These are phyloP conservation scores for Mycosphaerelloides madeirae DNA, from an alignment of 2,329 filamentous ascomycete genomes.

Conservation along the genomic window DNA sequence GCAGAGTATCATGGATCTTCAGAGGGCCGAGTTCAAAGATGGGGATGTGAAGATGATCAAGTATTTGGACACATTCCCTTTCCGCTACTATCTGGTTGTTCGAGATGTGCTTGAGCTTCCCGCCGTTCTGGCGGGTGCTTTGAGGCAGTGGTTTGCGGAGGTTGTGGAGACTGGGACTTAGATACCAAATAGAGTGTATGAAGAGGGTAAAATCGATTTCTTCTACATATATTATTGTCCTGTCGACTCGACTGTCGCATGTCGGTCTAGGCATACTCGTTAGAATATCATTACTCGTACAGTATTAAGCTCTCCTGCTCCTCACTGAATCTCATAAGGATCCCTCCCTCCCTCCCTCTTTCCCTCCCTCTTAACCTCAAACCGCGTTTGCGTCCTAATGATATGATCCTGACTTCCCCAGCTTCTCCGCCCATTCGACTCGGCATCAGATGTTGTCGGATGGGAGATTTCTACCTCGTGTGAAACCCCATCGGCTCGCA, in stretches of 20 bases:
- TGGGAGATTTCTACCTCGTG: constrained; percentile 6
- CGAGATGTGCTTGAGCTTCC: constrained; percentile 88
- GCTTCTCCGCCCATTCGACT: constrained; percentile 4
- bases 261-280: too few relatives aligned
- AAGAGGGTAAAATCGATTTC: too few relatives aligned
- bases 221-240: too few relatives aligned
- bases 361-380: constrained; percentile 7
- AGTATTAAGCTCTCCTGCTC: background rate
- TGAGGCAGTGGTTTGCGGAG: constrained; percentile 93
- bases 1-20: constrained; percentile 75
- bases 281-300: background rate
- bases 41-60: constrained; percentile 72
- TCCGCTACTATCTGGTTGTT: constrained; percentile 94
- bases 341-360: constrained; percentile 4
- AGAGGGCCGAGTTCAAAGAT: constrained; percentile 74
- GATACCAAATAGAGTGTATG: too few relatives aligned
- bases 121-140: constrained; percentile 74
- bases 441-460: background rate
- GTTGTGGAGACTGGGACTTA: constrained; percentile 45
- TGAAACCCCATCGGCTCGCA: constrained; percentile 6
- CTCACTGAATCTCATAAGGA: constrained; percentile 11
- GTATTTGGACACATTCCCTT: constrained; percentile 94
- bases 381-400: constrained; percentile 5
- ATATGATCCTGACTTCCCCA: constrained; percentile 13
- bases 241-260: too few relatives aligned